Percentiles rank a stretch among this genome's conserved stretches.
phyloP scores from a whole-genome alignment of 495 filamentous ascomycete genomes.

The Umbilicaria muhlenbergii region DNA sequence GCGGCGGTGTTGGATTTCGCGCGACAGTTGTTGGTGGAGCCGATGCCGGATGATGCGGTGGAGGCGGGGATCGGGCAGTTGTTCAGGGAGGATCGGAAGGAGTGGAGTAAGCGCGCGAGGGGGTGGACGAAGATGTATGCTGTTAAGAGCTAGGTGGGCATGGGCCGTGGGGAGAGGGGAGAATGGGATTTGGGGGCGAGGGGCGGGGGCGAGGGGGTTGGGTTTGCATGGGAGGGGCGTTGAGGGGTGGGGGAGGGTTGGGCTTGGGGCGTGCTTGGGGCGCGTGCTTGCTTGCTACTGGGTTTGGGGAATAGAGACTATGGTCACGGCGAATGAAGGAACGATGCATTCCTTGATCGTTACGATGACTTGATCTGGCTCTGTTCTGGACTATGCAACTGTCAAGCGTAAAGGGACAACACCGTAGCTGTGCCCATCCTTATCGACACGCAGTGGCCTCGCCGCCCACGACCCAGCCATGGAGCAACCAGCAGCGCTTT shows the following conservation, averaged over 20 bases:
- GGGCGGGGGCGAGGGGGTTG: slow-evolving; percentile 5
- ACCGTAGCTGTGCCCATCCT: too few relatives aligned
- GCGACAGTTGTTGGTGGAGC: slow-evolving; percentile 62
- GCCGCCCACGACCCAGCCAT: too few relatives aligned
- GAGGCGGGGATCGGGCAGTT: slow-evolving; percentile 78
- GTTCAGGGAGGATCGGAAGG: slow-evolving; percentile 52
- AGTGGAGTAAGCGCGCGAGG: slow-evolving; percentile 71
- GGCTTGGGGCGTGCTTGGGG: slow-evolving; percentile 20
- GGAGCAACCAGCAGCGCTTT: background rate
- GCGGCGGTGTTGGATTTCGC: slow-evolving; percentile 65
- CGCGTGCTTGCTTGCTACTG: slow-evolving; percentile 5
- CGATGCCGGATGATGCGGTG: slow-evolving; percentile 87
- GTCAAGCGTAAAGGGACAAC: too few relatives aligned
- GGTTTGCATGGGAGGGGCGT: slow-evolving; percentile 2
- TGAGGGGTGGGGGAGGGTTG: slow-evolving; percentile 1
- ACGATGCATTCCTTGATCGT: too few relatives aligned
- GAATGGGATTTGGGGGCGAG: background rate
- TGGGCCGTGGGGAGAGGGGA: background rate
- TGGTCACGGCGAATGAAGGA: slow-evolving; percentile 1
- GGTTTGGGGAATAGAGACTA: slow-evolving; percentile 14
- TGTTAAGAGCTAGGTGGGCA: slow-evolving; percentile 20
- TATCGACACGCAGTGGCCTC: too few relatives aligned
- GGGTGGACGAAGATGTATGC: slow-evolving; percentile 76
- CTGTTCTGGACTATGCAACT: too few relatives aligned
- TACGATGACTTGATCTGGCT: too few relatives aligned